Conservation (phyloP, 805 yeast genomes). For the Myxozyma geophila region DNA sequence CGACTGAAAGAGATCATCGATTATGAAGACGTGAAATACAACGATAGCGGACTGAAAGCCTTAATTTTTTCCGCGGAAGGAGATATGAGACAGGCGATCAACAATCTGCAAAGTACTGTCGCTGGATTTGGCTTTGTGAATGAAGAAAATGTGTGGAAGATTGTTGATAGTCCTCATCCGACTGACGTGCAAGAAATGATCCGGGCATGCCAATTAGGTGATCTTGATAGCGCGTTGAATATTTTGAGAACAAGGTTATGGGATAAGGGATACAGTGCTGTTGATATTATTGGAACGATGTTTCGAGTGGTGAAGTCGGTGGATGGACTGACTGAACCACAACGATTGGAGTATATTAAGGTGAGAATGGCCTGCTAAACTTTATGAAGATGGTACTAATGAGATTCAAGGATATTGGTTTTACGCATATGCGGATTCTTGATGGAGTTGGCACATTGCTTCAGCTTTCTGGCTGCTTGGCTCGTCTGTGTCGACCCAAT, state of each 20-base stretch:
- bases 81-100: constrained; percentile 97
- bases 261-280: constrained; percentile 90
- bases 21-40: constrained; percentile 71
- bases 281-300: constrained; percentile 88
- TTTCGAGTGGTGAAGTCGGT: constrained; percentile 85
- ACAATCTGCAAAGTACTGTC: constrained; percentile 89
- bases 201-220: constrained; percentile 48
- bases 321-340: constrained; percentile 67
- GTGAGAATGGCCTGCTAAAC: background rate
- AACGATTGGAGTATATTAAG: constrained; percentile 73
- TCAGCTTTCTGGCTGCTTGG: constrained; percentile 82
- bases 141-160: constrained; percentile 89
- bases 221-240: constrained; percentile 68
- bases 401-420: constrained; percentile 67
- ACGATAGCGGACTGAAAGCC: constrained; percentile 91
- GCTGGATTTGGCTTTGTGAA: constrained; percentile 93
- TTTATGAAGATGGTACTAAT: constrained; percentile 2
- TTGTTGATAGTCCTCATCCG: constrained; percentile 97
- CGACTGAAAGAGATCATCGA: constrained; percentile 73
- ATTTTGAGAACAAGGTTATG: constrained; percentile 67
- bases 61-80: constrained; percentile 95
- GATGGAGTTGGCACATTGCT: constrained; percentile 91
- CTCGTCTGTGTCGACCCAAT: constrained; percentile 49
- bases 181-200: constrained; percentile 74
- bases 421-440: constrained; percentile 85